Evolutionary conservation across 1,284 basidiomycete genomes (phyloP).

Genomic region (Crocinoboletus sp.): DNA sequence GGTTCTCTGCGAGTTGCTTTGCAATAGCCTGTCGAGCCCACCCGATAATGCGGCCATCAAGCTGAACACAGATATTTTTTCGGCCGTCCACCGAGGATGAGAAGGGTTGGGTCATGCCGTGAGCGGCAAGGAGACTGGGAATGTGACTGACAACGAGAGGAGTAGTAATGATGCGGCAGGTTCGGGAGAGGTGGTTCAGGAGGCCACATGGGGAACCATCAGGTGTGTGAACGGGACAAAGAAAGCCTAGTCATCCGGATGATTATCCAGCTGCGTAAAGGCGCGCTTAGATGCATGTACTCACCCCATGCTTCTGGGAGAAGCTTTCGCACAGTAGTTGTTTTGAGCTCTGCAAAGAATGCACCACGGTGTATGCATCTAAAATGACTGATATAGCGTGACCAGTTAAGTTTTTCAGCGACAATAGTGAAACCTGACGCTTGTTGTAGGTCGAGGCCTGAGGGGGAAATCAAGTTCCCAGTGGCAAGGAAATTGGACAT

Average conservation of each 20-base stretch:
- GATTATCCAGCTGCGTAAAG: conserved; percentile 6
- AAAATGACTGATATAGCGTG: conserved; percentile 98
- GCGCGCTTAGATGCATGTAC: conserved; percentile 18
- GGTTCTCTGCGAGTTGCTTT: conserved; percentile 74
- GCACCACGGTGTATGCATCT: conserved; percentile 98
- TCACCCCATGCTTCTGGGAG: conserved; percentile 97
- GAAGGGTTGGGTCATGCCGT: conserved; percentile 96
- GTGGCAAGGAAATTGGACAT: conserved; percentile 97
- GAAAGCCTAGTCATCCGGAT: conserved; percentile 66
- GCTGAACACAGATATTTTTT: conserved; percentile 83
- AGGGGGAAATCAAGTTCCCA: conserved; percentile 92
- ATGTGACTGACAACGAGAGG: conserved; percentile 77
- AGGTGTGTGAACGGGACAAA: conserved; percentile 98
- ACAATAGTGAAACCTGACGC: conserved; percentile 98
- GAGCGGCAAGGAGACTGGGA: conserved; percentile 75
- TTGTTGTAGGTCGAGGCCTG: conserved; percentile 96
- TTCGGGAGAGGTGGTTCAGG: conserved; percentile 94
- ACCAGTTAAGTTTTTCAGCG: conserved; percentile 99
- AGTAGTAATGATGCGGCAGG: conserved; percentile 87
- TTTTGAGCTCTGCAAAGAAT: conserved; percentile 99
- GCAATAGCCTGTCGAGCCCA: conserved; percentile 83
- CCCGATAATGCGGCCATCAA: conserved; percentile 95
- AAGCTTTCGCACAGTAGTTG: conserved; percentile 95
- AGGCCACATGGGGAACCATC: conserved; percentile 98
- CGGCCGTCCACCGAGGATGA: conserved; percentile 75